Base-by-base conservation (phyloP, 1,139 yeast species). In the Geotrichum citri-aurantii region DNA sequence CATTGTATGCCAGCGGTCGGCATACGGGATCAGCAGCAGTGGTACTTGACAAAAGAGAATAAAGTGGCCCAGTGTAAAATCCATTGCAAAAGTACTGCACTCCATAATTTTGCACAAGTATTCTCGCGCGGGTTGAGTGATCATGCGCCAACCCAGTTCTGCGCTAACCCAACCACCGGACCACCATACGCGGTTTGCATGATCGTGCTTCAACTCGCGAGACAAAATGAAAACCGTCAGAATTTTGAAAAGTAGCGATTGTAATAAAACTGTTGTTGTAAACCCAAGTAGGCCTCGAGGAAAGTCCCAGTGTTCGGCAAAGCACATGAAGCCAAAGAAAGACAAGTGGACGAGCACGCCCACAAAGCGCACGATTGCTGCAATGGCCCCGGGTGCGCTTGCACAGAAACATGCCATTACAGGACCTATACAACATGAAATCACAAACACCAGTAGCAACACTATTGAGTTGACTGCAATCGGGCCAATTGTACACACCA, bases 341-440 rank as follows among this genome's bases (percentile, higher is more conserved):
- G 81, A 59, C 23, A 86, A 63, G 63, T 86, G 83, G 12, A 79
- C 68, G 1, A 85, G 21, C 1, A 88, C 79, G 0, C 90, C 79
- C 19, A 88, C 77, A 75, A 96, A 96, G 72, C 92, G 99, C 31
- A 97, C 95, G 71, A 91, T 76, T 66, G 88, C 96, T 37, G 99
- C 98, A 79, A 90, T 82, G 52, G 87, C 92, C 23, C 97, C 86
- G 76, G 96, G 96, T 58, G 97, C 90, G 79, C 87, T 87, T 81
- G 89, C 90, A 79, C 97, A 91, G 76, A 97, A 91, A 77, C 88
- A 74, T 59, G 91, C 91, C 66, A 91, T 82, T 70, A 91, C 69
- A 68, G 96, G 75, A 68, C 82, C 90, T 66, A 79, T 85, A 65
- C 8, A 73, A 27, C 80, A 70, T 0, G 91, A 81, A 3, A 85